Evolutionary conservation across 345 rosid genomes (phyloP), one percentile per base, ranked within the genome.

Genomic region (Psidium guajava): DNA sequence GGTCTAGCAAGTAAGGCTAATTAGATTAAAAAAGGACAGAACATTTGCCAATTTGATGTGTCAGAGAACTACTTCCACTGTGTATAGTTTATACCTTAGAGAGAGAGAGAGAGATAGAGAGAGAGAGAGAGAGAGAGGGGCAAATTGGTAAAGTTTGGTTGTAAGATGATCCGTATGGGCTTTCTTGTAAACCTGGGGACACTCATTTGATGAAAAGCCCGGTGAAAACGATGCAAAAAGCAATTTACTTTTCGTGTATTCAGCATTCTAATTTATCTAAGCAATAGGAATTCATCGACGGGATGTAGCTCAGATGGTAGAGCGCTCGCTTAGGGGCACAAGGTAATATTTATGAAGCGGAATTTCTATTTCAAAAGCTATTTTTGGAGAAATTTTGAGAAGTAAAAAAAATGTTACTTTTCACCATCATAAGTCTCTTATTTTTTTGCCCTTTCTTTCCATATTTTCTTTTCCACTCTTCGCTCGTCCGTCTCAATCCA

Each of bases 301-400:
- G 94, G 93, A 90, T 93, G 92, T 93, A 93, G 95, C 92, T 93
- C 93, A 91, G 95, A 91, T 92, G 95, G 94, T 93, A 91, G 93
- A 91, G 93, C 91, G 93, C 93, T 91, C 91, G 92, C 92, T 91
- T 90, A n/a, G n/a, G n/a, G n/a, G n/a, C n/a, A n/a, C n/a, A n/a
- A n/a, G n/a, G n/a, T n/a, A n/a, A n/a, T n/a, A n/a, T n/a, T n/a
- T n/a, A n/a, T n/a, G n/a, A n/a, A n/a, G n/a, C n/a, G n/a, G n/a
- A n/a, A n/a, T n/a, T n/a, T n/a, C n/a, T n/a, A n/a, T n/a, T n/a
- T n/a, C n/a, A n/a, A n/a, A n/a, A n/a, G n/a, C n/a, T n/a, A n/a
- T n/a, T n/a, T n/a, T n/a, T n/a, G n/a, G n/a, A n/a, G n/a, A n/a
- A n/a, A n/a, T n/a, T n/a, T n/a, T n/a, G n/a, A n/a, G n/a, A n/a